Evolutionary conservation across 495 filamentous ascomycete species (phyloP), one percentile per base, ranked within the genome.

Genomic region (Penicillium ucsense): DNA sequence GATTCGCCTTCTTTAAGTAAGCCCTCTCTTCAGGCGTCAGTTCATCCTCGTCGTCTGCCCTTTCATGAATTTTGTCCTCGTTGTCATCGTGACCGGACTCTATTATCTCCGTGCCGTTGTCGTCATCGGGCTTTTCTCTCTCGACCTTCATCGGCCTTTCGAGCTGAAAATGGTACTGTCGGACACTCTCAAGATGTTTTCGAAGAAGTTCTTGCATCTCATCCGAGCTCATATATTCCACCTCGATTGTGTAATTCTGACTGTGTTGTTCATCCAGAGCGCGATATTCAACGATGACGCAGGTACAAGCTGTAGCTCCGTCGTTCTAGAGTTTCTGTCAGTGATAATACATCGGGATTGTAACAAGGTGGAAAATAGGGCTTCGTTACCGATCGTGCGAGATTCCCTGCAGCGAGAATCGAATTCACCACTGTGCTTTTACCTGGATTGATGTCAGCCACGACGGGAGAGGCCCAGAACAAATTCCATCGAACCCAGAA

Each of bases 351-450:
- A 3, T 41, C n/a, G 11, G 28, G 5, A 30, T 12, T 38, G 31
- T 38, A 6, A 32, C 8, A 36, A 28, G 34, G 36, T 39, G 29
- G 11, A 31, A 10, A 29, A 51, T 20, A 2, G 2, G 2, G 20
- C 20, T 20, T 20, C 20, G 47, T 31, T 48, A 66, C 65, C 27
- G 65, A 60, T 8, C 60, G 59, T 8, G 63, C 44, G 2, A 68
- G 48, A 5, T 51, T 47, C 1, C 44, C 31, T 31, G 51, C 43
- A 33, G 60, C 55, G 4, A 68, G 56, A 7, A 68, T 20, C 3
- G 59, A 68, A 34, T 68, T 68, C 27, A 68, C 63, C 1, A 68
- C 3, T 7, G 52, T 60, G 45, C 64, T 68, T 49, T 68, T 68
- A 0, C 64, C 64, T 62, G 32, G 11, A 20, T 20, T 20, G 2